Percentiles rank a stretch among this genome's conserved stretches.
Conservation (phyloP, 163 green algal genomes). For the Smithsoniella earleae region DNA sequence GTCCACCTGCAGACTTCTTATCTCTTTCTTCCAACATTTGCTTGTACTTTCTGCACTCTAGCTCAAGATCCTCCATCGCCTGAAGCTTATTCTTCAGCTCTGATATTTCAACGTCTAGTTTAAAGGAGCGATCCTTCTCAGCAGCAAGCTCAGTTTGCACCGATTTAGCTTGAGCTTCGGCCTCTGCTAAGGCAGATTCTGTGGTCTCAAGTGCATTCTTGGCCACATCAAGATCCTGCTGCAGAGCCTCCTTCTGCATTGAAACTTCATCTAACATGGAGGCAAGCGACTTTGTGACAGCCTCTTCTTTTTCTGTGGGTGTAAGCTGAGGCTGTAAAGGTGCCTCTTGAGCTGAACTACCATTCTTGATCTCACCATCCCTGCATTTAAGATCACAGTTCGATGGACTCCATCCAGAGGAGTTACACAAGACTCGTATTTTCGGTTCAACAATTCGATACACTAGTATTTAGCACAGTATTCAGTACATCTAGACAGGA, state of each 20-base stretch:
- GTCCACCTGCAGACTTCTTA: background rate
- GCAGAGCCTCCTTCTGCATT: background rate
- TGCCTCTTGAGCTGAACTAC: background rate
- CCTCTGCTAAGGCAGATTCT: background rate
- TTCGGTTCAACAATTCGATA: background rate
- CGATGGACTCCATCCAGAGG: background rate
- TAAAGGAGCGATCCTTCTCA: slow-evolving; percentile 12
- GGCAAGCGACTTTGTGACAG: background rate
- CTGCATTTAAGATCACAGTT: background rate
- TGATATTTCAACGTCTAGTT: slow-evolving; percentile 7
- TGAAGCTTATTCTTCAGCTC: slow-evolving; percentile 4
- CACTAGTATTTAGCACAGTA: background rate
- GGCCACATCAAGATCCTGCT: slow-evolving; percentile 6
- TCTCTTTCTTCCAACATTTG: slow-evolving; percentile 19
- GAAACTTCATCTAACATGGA: background rate
- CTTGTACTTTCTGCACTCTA: slow-evolving; percentile 20
- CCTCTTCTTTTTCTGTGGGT: background rate
- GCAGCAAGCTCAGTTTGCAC: background rate
- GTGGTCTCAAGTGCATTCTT: background rate
- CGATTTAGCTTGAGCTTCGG: background rate
- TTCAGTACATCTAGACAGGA: background rate
- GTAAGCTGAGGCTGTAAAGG: background rate
- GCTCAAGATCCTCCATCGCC: slow-evolving; percentile 24
- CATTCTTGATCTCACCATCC: background rate
- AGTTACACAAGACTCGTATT: too few species aligned